phyloP scores from a whole-genome alignment of 2,329 filamentous ascomycete genomes.

The Domatiomyces catenatus region DNA sequence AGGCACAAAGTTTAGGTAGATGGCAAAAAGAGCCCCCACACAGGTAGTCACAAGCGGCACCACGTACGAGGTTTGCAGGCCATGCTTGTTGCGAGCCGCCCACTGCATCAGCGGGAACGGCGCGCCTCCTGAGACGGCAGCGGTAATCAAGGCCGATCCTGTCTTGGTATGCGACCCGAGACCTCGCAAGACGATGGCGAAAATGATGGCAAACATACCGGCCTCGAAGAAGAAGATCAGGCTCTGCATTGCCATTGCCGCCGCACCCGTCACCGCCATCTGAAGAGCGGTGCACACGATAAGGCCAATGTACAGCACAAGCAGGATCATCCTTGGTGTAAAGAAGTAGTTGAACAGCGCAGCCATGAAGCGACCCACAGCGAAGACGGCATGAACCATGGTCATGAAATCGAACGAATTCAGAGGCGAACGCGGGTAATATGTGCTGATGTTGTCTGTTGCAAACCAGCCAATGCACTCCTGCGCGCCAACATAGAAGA shows the following conservation, averaged over 20 bases:
- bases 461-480: conserved; percentile 40
- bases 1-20: conserved; percentile 37
- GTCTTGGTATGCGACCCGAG: conserved; percentile 44
- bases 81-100: conserved; percentile 26
- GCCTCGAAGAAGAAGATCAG: conserved; percentile 46
- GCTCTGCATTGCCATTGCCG: conserved; percentile 33
- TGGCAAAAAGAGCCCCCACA: conserved; percentile 36
- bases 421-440: conserved; percentile 20
- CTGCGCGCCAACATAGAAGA: conserved; percentile 47
- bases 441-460: conserved; percentile 27
- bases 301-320: conserved; percentile 37
- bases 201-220: conserved; percentile 44
- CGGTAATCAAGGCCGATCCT: conserved; percentile 38
- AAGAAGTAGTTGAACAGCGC: conserved; percentile 39
- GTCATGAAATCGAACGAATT: conserved; percentile 32
- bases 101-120: conserved; percentile 40
- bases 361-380: conserved; percentile 41
- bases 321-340: conserved; percentile 43
- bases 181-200: conserved; percentile 42
- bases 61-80: conserved; percentile 35
- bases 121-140: conserved; percentile 39
- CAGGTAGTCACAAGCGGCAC: conserved; percentile 39
- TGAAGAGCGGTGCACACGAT: conserved; percentile 37
- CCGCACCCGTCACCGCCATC: conserved; percentile 33
- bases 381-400: conserved; percentile 43